Base-by-base conservation (phyloP, 371 early-diverging fungal genomes). In the Nematocida sp. region DNA sequence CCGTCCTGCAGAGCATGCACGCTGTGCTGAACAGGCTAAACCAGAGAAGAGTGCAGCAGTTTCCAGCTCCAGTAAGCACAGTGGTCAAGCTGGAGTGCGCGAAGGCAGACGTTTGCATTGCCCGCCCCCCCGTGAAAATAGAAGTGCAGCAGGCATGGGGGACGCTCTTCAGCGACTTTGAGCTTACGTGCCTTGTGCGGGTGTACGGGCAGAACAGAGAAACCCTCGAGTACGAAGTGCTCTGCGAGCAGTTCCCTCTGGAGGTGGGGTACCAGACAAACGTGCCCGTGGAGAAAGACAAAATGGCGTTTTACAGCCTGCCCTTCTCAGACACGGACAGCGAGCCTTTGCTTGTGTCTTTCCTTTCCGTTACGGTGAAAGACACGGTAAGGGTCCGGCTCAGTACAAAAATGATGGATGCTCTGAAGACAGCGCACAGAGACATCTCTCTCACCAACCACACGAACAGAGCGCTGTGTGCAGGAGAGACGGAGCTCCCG, bases 361-460 rank as follows among this genome's bases (percentile, higher is more conserved):
- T 48, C 27, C 0, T 43, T 2, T 38, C 74, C 3, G 17, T 60
- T 4, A 31, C 21, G 19, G 23, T 41, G 1, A 70, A 70, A 31
- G 58, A 70, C 19, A 62, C 52, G 2, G 23, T 70, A 5, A 43
- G 74, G 17, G 25, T 70, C 31, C 13, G 74, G n/a, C 74, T 70
- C 4, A 70, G 74, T 31, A 43, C 76, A 23, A 70, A 58, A 41
- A 70, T 70, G 45, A 31, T 70, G 13, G 74, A 70, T 27, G 19
- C 58, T 15, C 8, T 70, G 7, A 60, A 70, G 21, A 3, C 25
- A 8, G 11, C 58, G 19, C 23, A 57, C 17, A 48, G 50, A 36
- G 56, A 32, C 2, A 58, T 70, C 13, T 1, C 2, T 29, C 8
- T 60, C 2, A 70, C 74, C 21, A 70, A 70, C 21, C 53, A 58